Base-by-base conservation (phyloP, 1,139 yeast genomes). In the Hansenula sp. region DNA sequence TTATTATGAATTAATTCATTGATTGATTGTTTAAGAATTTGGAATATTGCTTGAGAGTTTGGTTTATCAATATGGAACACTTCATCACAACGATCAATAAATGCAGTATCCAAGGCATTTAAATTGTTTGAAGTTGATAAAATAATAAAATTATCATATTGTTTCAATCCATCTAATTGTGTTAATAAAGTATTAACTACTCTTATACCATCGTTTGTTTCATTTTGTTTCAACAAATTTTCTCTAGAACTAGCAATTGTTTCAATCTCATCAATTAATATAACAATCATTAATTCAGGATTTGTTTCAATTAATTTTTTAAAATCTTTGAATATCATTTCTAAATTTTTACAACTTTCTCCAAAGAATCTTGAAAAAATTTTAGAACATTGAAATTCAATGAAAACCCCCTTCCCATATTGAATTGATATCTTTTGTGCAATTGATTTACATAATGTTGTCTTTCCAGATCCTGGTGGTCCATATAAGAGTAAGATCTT, bases 401-500 rank as follows among this genome's bases (percentile, higher is more conserved):
- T 42, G 6, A 66, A 38, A 2, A 64, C 37, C 4, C 57, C 53
- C 29, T 39, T 30, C 14, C 35, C 44, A n/a, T 44, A 45, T 33
- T 59, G 43, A 12, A 61, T 56, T 21, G 67, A 51, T 21, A 65
- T 36, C 45, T 64, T 64, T 35, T 65, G 69, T 29, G 67, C 56
- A 8, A 66, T 32, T 0, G 76, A 68, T 42, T 62, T 69, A 26
- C 76, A 73, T 29, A 73, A 48, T 1, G 76, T 67, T 1, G 78
- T 71, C 51, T 74, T 74, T 7, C 79, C 78, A 12, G 76, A 70
- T 2, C 79, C 79, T 1, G 79, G 77, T 8, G 77, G 75, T 0
- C 78, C 79, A 39, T 66, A 62, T 1, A 66, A 47, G 19, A 68
- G 40, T 6, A 65, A 41, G 16, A 66, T 36, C 36, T 60, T 61